Conservation (phyloP, 2,329 filamentous ascomycete species). For the Dactylellina haptotyla region DNA sequence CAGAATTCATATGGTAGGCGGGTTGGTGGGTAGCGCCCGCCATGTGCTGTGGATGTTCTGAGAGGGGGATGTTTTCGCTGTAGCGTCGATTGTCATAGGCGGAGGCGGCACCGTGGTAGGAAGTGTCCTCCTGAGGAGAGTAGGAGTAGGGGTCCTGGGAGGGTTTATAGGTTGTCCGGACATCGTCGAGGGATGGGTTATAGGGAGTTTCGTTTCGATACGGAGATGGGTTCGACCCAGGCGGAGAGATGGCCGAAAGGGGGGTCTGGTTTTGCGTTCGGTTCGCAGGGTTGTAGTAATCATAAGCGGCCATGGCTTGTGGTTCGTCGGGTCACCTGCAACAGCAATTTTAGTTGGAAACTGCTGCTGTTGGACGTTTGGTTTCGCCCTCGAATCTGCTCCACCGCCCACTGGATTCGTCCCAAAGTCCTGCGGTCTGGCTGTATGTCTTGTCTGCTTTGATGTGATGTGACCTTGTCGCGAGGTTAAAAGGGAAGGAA, state of each 20-base stretch:
- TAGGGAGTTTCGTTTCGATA: slow-evolving; percentile 30
- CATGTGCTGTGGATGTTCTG: slow-evolving; percentile 53
- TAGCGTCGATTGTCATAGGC: slow-evolving; percentile 23
- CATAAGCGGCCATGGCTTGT: slow-evolving; percentile 58
- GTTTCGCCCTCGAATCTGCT: background rate
- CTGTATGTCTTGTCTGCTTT: background rate
- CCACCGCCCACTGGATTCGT: background rate
- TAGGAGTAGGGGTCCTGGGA: slow-evolving; percentile 40
- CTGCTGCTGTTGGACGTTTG: slow-evolving; percentile 18
- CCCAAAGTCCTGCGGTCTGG: background rate
- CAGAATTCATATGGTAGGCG: slow-evolving; percentile 24
- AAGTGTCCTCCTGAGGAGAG: slow-evolving; percentile 37
- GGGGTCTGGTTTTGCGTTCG: slow-evolving; percentile 40
- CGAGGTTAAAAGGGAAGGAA: slow-evolving; percentile 10
- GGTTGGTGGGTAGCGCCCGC: slow-evolving; percentile 45
- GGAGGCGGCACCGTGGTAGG: slow-evolving; percentile 21
- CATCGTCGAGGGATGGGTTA: slow-evolving; percentile 53
- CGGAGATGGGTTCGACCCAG: slow-evolving; percentile 16
- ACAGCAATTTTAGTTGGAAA: slow-evolving; percentile 13
- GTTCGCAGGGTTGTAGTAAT: slow-evolving; percentile 61
- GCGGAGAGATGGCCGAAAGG: slow-evolving; percentile 41
- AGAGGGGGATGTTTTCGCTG: slow-evolving; percentile 48
- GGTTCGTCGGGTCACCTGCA: slow-evolving; percentile 32
- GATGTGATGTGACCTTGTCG: slow-evolving; percentile 34
- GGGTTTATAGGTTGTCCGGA: slow-evolving; percentile 49